Evolutionary conservation across 2,329 filamentous ascomycete genomes (phyloP), one percentile per base, ranked within the genome.

Genomic region (Magnaporthiopsis rhizophila): DNA sequence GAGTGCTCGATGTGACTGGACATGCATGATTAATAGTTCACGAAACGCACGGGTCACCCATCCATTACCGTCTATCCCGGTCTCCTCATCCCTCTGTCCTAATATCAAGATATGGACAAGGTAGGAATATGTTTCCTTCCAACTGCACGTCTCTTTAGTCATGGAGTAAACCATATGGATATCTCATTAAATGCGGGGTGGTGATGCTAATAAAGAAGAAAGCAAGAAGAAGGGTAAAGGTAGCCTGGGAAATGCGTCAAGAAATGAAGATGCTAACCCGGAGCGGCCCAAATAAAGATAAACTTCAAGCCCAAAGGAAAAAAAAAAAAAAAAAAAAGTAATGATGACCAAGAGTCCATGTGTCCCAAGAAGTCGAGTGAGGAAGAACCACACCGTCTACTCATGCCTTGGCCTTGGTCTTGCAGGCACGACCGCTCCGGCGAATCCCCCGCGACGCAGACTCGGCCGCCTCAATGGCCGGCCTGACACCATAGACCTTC

Each of bases 381-480:
- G 3, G 26, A 26, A 26, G 26, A 18, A 18, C 38, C 38, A 45
- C 12, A 13, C 13, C 18, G 7, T 53, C 45, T 24, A 21, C 45
- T 53, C 45, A 53, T 21, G 45, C 7, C 5, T 64, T 62, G 13
- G 57, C 50, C 11, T 32, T 65, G 5, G 64, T 53, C 32, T 60
- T 65, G 11, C 45, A 64, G 1, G 59, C 24, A 4, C 65, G 64
- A 21, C 53, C 62, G 24, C 62, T 64, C 7, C 63, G 65, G 13
- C 66, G 65, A 3, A 56, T 34, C 21, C 45, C 18, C 13, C n/a
- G 45, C 21, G 45, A 53, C 38, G 38, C 53, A 4, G 53, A 11
- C 28, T 45, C 26, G 15, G 13, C 36, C n/a, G 26, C 45, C 59
- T 24, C 59, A n/a, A 18, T 28, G 21, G 59, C 13, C 9, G 1